Evolutionary conservation across 2,329 filamentous ascomycete species (phyloP), one percentile per base, ranked within the genome.

Genomic region (Penicillium aurantiogriseum): DNA sequence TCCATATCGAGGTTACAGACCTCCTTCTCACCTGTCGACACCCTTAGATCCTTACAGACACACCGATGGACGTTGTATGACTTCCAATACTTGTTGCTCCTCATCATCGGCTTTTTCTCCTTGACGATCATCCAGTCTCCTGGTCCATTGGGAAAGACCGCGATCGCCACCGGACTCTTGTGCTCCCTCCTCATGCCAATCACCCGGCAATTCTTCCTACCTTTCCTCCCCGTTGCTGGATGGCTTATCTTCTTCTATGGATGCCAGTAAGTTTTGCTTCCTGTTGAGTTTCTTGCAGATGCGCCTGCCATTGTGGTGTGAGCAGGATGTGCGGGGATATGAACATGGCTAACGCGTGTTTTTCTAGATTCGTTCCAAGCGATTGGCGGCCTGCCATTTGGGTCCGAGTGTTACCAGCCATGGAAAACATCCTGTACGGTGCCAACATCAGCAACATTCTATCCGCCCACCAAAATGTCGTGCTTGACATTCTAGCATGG

Each of bases 351-450:
- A 51, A 72, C 49, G 17, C 21, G 51, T 19, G n/a, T 55, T 23
- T 46, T 31, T 23, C 29, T 57, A 96, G 92, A 71, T 97, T 96
- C 78, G 92, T 97, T 67, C 89, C 91, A 38, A 85, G 87, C 65
- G 89, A 93, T 71, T 94, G 92, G 79, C 87, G 93, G 65, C 92
- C 92, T 58, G 89, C 91, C 61, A 97, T 97, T 69, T 96, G 92
- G 90, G 93, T 97, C 64, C 91, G 92, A 69, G 91, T 97, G 29
- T 84, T 97, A 36, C 93, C 93, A 5, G 91, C 93, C 19, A 85
- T 97, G 63, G 93, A 97, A 78, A 97, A 97, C 75, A 94, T 97
- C 61, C 83, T 97, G 35, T 97, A 97, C 72, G 93, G 93, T 67
- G 92, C 92, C 62, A 97, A 97, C 77, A 83, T 97, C 57, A 96